Conservation (phyloP, 306 rosid species). For the Prunus davidiana region DNA sequence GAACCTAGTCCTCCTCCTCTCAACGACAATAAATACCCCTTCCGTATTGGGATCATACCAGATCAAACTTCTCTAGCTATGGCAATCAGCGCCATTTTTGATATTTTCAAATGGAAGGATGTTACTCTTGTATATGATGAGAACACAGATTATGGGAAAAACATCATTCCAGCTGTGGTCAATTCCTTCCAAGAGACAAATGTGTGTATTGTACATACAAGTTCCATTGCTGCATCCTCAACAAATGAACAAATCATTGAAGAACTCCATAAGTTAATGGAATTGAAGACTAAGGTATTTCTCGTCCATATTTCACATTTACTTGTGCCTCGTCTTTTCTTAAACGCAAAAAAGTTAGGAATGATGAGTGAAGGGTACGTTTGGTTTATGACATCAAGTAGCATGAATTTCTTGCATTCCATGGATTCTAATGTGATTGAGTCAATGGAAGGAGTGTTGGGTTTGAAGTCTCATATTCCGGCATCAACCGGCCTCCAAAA, state of each 20-base stretch:
- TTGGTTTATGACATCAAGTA: constrained; percentile 5
- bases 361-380: constrained; percentile 8
- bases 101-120: constrained; percentile 10
- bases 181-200: neutral
- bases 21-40: neutral
- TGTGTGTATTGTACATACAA: neutral
- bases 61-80: neutral
- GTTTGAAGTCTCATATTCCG: neutral
- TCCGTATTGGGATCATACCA: neutral
- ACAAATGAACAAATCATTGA: neutral
- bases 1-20: neutral
- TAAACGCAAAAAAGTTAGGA: neutral
- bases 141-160: constrained; percentile 1
- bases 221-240: neutral
- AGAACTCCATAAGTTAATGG: constrained; percentile 4
- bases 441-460: neutral
- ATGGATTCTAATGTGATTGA: neutral
- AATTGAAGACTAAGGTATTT: neutral
- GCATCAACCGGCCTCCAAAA: neutral
- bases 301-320: constrained; percentile 7
- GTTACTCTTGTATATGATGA: neutral
- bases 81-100: neutral
- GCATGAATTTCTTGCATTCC: constrained; percentile 2
- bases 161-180: neutral
- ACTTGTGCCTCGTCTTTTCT: neutral